Base-by-base conservation (phyloP, 129 eudicot genomes). In the Lactuca saligna region DNA sequence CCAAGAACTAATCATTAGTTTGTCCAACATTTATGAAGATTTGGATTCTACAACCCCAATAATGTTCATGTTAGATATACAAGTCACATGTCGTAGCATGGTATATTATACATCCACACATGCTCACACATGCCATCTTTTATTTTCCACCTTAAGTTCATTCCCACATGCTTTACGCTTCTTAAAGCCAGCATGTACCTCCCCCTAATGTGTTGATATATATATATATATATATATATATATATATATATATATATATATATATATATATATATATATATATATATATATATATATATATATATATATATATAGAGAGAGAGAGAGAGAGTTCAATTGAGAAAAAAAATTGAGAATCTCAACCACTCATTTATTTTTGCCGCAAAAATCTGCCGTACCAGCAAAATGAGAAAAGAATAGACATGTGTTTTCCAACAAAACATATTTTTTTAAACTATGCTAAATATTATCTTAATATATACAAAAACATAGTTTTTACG, bases 51-150 rank as follows among this genome's bases (percentile, higher is more conserved):
- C 72, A 35, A 74, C 56, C 44, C 16, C 46, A 13, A 4, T 65
- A 33, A 41, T 20, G 8, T 55, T 57, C 61, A 65, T 74, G 72
- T 65, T 66, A 46, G 46, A 70, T 72, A 6, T 72, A 73, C 64
- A 74, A 42, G 53, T 60, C 79, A 65, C 73, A 65, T 65, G 73
- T 17, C 57, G 38, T 50, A 59, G 63, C 74, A 72, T 78, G 77
- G 72, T 63, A 71, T 78, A 58, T 58, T 63, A 57, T 65, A 64
- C 78, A 72, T 72, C 41, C 51, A 72, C 78, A 72, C 82, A 78
- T 71, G 82, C 64, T 65, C 34, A 67, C 80, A 75, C 80, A 75
- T 75, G 80, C 74, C 57, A 50, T 41, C 80, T 59, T 37, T 65
- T 65, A 37, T 72, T 54, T 72, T 62, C 32, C 56, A 8, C 16